Evolutionary conservation across 2,329 filamentous ascomycete species (phyloP).

Genomic region (Microcyclosporella mali): DNA sequence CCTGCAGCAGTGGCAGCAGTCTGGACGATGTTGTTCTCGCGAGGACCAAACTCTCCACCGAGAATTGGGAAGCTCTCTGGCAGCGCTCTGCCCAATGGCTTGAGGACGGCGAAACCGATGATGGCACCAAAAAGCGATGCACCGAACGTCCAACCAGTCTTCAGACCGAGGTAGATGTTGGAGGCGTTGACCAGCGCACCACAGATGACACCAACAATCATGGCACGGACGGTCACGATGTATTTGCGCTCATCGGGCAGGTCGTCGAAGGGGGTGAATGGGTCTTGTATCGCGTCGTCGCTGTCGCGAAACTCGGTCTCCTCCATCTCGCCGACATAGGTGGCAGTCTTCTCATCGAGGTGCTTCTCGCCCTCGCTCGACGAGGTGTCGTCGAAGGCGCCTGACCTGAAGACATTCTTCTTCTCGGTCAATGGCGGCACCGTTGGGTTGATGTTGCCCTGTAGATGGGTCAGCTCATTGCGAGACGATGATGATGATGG

Average conservation of each 20-base stretch:
- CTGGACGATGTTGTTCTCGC: slow-evolving; percentile 58
- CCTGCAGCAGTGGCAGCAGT: slow-evolving; percentile 55
- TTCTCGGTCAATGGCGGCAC: slow-evolving; percentile 33
- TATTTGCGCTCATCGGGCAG: slow-evolving; percentile 41
- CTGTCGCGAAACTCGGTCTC: slow-evolving; percentile 25
- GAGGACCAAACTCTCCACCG: slow-evolving; percentile 52
- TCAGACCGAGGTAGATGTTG: slow-evolving; percentile 55
- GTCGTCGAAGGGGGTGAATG: slow-evolving; percentile 40
- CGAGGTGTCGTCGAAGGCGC: slow-evolving; percentile 9
- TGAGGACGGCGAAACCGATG: slow-evolving; percentile 55
- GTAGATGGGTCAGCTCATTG: slow-evolving; percentile 1
- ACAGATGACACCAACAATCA: slow-evolving; percentile 50
- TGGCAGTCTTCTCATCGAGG: slow-evolving; percentile 24
- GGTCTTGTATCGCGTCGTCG: slow-evolving; percentile 31
- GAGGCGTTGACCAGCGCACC: slow-evolving; percentile 57
- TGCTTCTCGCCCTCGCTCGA: slow-evolving; percentile 15
- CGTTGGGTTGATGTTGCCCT: slow-evolving; percentile 25
- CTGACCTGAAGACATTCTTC: slow-evolving; percentile 32
- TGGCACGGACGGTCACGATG: slow-evolving; percentile 51
- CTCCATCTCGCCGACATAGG: slow-evolving; percentile 24
- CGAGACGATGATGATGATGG: background rate
- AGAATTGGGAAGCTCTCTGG: slow-evolving; percentile 47
- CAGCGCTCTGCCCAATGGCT: slow-evolving; percentile 47
- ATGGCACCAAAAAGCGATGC: slow-evolving; percentile 43
- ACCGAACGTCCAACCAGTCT: slow-evolving; percentile 41